Percentiles rank a stretch among this genome's conserved stretches.
phyloP scores from a whole-genome alignment of 805 yeast genomes.

The Lipomyces japonicus region DNA sequence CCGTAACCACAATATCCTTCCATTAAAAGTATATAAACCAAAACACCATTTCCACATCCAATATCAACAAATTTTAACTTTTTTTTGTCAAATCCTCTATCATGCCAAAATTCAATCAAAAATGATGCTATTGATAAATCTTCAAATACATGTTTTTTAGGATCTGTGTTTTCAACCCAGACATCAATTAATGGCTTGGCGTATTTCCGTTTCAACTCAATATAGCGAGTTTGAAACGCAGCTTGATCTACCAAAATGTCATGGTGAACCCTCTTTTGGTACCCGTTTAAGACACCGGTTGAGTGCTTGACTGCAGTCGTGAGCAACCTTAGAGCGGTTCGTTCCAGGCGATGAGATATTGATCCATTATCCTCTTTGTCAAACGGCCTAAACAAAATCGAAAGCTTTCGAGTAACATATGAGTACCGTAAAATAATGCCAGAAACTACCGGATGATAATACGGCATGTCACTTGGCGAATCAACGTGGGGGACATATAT shows the following conservation, averaged over 20 bases:
- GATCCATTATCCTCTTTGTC: not conserved
- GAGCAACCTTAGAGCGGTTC: slow-evolving; percentile 77
- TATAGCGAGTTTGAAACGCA: slow-evolving; percentile 77
- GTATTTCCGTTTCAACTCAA: slow-evolving; percentile 74
- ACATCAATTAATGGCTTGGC: slow-evolving; percentile 67
- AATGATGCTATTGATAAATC: slow-evolving; percentile 95
- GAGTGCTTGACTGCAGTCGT: slow-evolving; percentile 83
- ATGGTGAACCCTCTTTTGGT: slow-evolving; percentile 82
- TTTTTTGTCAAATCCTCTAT: slow-evolving; percentile 34
- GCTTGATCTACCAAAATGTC: slow-evolving; percentile 81
- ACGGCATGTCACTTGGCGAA: slow-evolving; percentile 63
- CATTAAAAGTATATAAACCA: slow-evolving; percentile 65
- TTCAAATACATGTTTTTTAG: slow-evolving; percentile 92
- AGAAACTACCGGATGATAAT: slow-evolving; percentile 79
- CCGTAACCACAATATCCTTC: slow-evolving; percentile 86
- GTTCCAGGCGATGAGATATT: slow-evolving; percentile 54
- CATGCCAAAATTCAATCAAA: slow-evolving; percentile 80
- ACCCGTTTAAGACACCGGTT: slow-evolving; percentile 75
- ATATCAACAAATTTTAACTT: slow-evolving; percentile 75
- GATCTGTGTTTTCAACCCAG: slow-evolving; percentile 95
- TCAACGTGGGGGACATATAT: slow-evolving; percentile 76
- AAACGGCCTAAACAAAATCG: slow-evolving; percentile 10
- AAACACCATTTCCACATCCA: slow-evolving; percentile 92
- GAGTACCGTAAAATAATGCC: slow-evolving; percentile 69
- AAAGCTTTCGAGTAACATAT: not conserved